Conservation (phyloP, 176 grass and related monocot species). For the Saccharum officinarum region DNA sequence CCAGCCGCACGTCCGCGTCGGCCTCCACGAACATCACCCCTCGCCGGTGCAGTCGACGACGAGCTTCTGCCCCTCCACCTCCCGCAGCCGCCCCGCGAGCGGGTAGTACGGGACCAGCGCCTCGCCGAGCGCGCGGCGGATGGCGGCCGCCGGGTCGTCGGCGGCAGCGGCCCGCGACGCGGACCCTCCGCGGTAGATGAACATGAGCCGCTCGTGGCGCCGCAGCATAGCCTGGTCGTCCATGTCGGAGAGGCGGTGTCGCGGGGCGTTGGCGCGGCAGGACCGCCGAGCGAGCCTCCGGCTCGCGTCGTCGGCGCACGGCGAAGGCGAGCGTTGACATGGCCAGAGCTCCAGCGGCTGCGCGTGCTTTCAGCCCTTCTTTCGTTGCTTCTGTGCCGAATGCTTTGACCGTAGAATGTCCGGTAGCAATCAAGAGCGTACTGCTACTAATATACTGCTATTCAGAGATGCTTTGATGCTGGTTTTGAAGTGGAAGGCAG, state of each 20-base stretch:
- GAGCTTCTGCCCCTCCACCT: constrained; percentile 38
- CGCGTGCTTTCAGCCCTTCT: no score
- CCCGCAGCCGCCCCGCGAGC: constrained; percentile 44
- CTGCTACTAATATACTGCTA: no score
- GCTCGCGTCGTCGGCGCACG: constrained; percentile 17
- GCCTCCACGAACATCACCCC: constrained; percentile 57
- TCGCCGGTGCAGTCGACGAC: constrained; percentile 56
- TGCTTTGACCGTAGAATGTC: not conserved
- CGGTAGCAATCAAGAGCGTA: no score
- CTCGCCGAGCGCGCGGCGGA: constrained; percentile 23
- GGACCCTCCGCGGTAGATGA: constrained; percentile 34
- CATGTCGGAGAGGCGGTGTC: constrained; percentile 55
- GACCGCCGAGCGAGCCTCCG: constrained; percentile 38
- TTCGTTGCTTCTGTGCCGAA: no score
- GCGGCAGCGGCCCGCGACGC: not conserved
- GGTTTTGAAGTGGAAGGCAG: no score
- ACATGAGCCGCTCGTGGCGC: not conserved
- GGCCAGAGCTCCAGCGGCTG: not conserved
- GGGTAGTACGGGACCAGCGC: constrained; percentile 63
- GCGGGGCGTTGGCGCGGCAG: constrained; percentile 12
- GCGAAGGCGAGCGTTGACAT: constrained; percentile 32
- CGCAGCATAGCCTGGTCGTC: constrained; percentile 55
- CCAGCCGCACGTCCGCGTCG: constrained; percentile 48
- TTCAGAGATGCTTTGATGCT: no score
- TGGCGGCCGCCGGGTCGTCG: constrained; percentile 31